Base-by-base conservation (phyloP, 169 alveolate species). In the Babesia ovis region DNA sequence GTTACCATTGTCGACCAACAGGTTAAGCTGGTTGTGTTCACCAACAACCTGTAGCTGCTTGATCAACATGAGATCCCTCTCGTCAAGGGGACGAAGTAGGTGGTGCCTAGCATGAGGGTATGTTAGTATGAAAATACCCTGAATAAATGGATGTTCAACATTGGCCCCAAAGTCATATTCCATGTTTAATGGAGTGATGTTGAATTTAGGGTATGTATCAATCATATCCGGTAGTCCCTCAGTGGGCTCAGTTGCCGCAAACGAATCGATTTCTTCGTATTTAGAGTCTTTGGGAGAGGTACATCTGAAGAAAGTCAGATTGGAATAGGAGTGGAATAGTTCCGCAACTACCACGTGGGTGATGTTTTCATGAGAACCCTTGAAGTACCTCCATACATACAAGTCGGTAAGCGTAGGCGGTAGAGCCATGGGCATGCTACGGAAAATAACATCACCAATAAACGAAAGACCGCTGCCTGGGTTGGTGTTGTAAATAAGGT, bases 321-420 rank as follows among this genome's bases (percentile, higher is more conserved):
- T 18, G 45, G 48, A 27, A 23, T 54, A 39, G 11, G 23, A n/a
- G 18, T 18, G 20, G 46, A 64, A n/a, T 14, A 55, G 27, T 45
- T 76, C 79, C 22, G 72, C 71, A 29, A 76, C 61, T 3, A 76
- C 85, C 32, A 76, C 85, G 35, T 51, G 41, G 9, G 77, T 61
- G 51, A 46, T 76, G 22, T 45, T 43, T 4, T 55, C 85, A 8
- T n/a, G 57, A 14, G 27, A 11, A 18, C 70, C 79, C 50, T 35
- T 23, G 71, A 32, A 76, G 56, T 39, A 76, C 32, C 72, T 73
- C 85, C 85, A 76, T 27, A 76, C 67, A 22, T 39, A 64, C 34
- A 76, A 27, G 37, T 76, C 85, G 22, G 58, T 76, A 37, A 27
- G 5, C 18, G 29, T 23, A 12, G 59, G 48, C 23, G 50, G 2